These are phyloP conservation scores for Colletotrichum sojae DNA, from an alignment of 2,329 filamentous ascomycete genomes.

Conservation along the genomic window DNA sequence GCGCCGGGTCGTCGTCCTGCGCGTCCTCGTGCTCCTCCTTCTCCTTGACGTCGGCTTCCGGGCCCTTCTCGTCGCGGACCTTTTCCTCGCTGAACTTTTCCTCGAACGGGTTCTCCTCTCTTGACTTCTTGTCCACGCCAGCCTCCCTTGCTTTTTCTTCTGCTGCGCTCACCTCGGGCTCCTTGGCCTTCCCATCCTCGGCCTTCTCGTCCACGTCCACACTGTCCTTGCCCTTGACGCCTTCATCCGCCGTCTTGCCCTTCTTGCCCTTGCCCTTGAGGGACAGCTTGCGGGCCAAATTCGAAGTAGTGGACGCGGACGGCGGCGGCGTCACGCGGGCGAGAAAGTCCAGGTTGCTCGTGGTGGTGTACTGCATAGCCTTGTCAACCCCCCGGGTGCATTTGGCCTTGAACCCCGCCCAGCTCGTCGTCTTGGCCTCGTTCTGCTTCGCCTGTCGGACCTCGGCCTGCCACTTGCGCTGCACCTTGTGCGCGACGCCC, in stretches of 20 bases:
- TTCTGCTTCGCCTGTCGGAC: slow-evolving; percentile 35
- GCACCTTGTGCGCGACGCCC: slow-evolving; percentile 35
- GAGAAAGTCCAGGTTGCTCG: slow-evolving; percentile 35
- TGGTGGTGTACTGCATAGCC: slow-evolving; percentile 38
- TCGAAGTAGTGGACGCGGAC: slow-evolving; percentile 12
- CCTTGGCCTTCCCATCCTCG: slow-evolving; percentile 2
- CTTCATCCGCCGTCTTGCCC: slow-evolving; percentile 17
- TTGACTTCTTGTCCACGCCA: slow-evolving; percentile 9
- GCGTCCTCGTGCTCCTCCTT: slow-evolving; percentile 9
- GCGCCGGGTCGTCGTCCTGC: slow-evolving; percentile 30
- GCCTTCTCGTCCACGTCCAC: slow-evolving; percentile 13
- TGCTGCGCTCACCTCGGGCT: neutral
- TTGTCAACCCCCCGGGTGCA: slow-evolving; percentile 33
- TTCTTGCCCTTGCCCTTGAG: slow-evolving; percentile 31
- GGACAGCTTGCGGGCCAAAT: slow-evolving; percentile 19
- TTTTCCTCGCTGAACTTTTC: slow-evolving; percentile 34
- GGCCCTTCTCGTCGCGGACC: slow-evolving; percentile 9
- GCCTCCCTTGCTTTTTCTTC: slow-evolving; percentile 19
- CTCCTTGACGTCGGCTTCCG: slow-evolving; percentile 9
- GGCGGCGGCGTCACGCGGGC: slow-evolving; percentile 30
- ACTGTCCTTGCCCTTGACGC: slow-evolving; percentile 3
- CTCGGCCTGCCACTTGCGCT: slow-evolving; percentile 38
- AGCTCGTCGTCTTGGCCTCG: slow-evolving; percentile 36
- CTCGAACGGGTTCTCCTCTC: slow-evolving; percentile 9
- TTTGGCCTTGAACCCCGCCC: slow-evolving; percentile 37